Percentiles rank a stretch among this genome's conserved stretches.
Conservation (phyloP, 192 early-diverging fungal species). For the Coemansia sp. region DNA sequence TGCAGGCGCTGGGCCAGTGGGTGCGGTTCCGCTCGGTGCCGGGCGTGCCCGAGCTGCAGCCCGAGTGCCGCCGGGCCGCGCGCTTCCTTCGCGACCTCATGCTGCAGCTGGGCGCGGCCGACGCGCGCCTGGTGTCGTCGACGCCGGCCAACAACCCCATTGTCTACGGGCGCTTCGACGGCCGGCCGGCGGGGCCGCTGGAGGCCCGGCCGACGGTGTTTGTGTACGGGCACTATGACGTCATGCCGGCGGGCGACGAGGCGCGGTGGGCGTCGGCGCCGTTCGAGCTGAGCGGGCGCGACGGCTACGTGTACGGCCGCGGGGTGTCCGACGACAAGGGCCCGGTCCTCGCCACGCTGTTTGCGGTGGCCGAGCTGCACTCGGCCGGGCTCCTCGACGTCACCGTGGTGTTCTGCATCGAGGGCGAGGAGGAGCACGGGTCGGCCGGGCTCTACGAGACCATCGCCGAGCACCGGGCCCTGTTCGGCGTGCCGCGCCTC, state of each 20-base stretch:
- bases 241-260: constrained; percentile 68
- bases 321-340: constrained; percentile 84
- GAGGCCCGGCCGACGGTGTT: constrained; percentile 55
- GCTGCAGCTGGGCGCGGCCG: constrained; percentile 64
- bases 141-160: constrained; percentile 64
- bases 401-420: constrained; percentile 73
- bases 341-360: constrained; percentile 69
- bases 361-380: constrained; percentile 67
- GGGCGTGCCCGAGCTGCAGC: constrained; percentile 63
- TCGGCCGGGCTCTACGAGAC: constrained; percentile 67
- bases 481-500: constrained; percentile 34
- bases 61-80: constrained; percentile 71
- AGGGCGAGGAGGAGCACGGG: constrained; percentile 78
- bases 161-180: constrained; percentile 64
- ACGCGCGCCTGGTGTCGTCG: constrained; percentile 59
- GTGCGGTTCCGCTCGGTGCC: constrained; percentile 65
- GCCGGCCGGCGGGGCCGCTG: constrained; percentile 24
- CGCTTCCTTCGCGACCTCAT: constrained; percentile 68
- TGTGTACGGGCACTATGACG: constrained; percentile 82
- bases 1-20: constrained; percentile 69
- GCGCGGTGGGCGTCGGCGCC: constrained; percentile 64
- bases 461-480: constrained; percentile 43
- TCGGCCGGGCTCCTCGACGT: constrained; percentile 58
- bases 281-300: constrained; percentile 62
- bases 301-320: constrained; percentile 74